Evolutionary conservation across 1,284 basidiomycete genomes (phyloP).

Genomic region (Trichosporon sp.): DNA sequence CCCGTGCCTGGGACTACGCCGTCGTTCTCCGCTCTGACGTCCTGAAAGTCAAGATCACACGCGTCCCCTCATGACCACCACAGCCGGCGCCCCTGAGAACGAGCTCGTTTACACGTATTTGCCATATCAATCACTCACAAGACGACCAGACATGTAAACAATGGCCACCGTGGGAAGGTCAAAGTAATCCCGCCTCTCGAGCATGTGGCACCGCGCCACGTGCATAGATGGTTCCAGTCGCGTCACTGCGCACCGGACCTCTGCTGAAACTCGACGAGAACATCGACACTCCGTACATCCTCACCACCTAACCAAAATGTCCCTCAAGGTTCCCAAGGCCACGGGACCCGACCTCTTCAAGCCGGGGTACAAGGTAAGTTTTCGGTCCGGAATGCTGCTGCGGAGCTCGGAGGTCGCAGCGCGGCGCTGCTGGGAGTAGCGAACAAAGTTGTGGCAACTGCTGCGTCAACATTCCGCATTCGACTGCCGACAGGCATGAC

Average conservation of each 20-base stretch:
- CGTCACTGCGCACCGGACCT: background rate
- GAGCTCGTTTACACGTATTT: background rate
- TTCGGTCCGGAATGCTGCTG: background rate
- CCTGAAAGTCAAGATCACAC: background rate
- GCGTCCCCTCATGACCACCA: background rate
- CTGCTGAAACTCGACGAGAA: background rate
- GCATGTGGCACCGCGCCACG: constrained; percentile 2
- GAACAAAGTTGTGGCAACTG: background rate
- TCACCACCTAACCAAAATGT: constrained; percentile 8
- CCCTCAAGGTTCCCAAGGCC: constrained; percentile 66
- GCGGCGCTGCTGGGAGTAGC: background rate
- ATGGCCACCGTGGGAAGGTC: background rate
- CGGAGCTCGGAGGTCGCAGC: background rate
- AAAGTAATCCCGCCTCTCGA: background rate
- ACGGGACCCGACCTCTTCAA: constrained; percentile 81
- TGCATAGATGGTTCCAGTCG: constrained; percentile 2
- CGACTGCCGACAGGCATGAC: no score
- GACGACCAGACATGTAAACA: background rate
- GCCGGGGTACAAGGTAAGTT: constrained; percentile 43
- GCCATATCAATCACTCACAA: background rate
- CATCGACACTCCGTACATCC: background rate
- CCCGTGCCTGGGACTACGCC: background rate
- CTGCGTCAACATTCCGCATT: background rate
- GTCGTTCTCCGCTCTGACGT: background rate
- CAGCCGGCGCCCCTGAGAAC: background rate